These are phyloP conservation scores for Hypoxylon rubiginosum DNA, from an alignment of 2,329 filamentous ascomycete species.

Conservation along the genomic window DNA sequence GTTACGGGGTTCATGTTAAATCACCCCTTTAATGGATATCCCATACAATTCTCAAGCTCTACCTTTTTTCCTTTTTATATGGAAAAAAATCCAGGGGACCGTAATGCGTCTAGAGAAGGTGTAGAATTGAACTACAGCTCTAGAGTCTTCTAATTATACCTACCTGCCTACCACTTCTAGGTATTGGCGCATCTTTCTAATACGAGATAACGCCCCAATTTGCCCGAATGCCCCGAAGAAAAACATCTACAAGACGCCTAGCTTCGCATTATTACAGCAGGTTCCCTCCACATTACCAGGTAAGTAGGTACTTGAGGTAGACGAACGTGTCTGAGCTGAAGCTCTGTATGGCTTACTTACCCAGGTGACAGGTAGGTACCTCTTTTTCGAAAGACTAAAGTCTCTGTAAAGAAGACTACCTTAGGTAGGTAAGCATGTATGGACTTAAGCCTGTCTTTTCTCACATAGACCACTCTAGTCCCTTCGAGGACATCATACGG, in stretches of 20 bases:
- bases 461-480: background rate
- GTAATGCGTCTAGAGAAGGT: background rate
- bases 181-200: background rate
- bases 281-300: background rate
- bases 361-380: no score
- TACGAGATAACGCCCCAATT: background rate
- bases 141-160: background rate
- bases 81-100: background rate
- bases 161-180: no score
- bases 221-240: background rate
- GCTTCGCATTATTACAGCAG: background rate
- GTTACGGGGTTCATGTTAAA: background rate
- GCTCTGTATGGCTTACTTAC: background rate
- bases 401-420: no score
- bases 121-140: background rate
- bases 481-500: background rate
- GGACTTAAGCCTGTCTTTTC: background rate
- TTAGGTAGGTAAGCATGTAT: background rate
- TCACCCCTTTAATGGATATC: background rate
- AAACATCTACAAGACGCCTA: background rate
- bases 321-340: background rate
- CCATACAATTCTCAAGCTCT: no score
- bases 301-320: background rate
- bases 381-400: no score
- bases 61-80: no score